Conservation (phyloP, 352 stramenopile genomes). For the Pythium dissimile region DNA sequence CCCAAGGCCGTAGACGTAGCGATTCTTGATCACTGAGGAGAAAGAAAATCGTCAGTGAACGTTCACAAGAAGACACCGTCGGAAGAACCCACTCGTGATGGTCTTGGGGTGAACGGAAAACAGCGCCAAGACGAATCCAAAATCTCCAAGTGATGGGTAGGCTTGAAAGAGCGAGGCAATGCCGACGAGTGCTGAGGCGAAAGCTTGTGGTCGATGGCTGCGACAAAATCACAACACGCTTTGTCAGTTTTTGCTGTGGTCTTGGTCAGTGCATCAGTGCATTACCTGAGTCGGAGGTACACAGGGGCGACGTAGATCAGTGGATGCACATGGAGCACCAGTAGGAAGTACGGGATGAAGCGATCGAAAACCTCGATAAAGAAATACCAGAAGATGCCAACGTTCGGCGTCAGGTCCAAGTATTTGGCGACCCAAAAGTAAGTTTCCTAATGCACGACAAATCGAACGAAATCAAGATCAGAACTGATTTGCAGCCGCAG, state of each 20-base stretch:
- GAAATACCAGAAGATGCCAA: constrained; percentile 89
- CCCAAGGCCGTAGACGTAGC: constrained; percentile 69
- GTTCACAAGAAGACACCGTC: neutral
- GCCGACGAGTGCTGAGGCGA: constrained; percentile 58
- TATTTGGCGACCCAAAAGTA: constrained; percentile 81
- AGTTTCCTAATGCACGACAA: constrained; percentile 34
- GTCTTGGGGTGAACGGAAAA: constrained; percentile 74
- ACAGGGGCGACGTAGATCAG: constrained; percentile 79
- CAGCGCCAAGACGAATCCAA: constrained; percentile 71
- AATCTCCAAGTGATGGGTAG: constrained; percentile 75
- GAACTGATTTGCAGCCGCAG: neutral
- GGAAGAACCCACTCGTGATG: constrained; percentile 53
- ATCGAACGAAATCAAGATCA: neutral
- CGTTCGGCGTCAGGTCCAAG: constrained; percentile 79
- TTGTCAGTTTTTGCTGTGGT: neutral
- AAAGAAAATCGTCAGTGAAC: neutral
- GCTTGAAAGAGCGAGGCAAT: constrained; percentile 79
- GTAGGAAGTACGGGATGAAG: constrained; percentile 83
- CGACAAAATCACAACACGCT: neutral
- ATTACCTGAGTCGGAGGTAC: constrained; percentile 69
- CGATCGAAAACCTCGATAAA: constrained; percentile 88
- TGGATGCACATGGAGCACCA: constrained; percentile 76
- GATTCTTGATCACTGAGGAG: constrained; percentile 64
- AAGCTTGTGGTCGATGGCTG: constrained; percentile 70
- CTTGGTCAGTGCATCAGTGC: neutral